These are phyloP conservation scores for Pseudodiploospora longispora DNA, from an alignment of 2,329 filamentous ascomycete species.

Conservation along the genomic window DNA sequence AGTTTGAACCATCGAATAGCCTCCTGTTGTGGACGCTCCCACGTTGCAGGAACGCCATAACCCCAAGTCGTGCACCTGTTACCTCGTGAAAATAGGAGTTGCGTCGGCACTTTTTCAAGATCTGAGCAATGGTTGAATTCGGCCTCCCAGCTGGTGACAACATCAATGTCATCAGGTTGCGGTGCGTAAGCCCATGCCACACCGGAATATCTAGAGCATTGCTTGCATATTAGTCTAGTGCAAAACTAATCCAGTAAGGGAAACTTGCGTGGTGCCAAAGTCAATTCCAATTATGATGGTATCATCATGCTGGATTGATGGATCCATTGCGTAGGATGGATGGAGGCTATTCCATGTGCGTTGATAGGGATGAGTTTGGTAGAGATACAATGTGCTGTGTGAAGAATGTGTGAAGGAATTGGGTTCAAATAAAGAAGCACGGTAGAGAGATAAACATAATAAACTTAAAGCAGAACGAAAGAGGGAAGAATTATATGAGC, in stretches of 20 bases:
- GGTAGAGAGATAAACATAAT: too few relatives aligned
- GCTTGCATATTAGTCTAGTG: neutral
- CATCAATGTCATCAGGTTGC: slow-evolving; percentile 14
- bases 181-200: slow-evolving; percentile 26
- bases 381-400: too few relatives aligned
- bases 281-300: slow-evolving; percentile 31
- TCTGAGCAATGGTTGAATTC: slow-evolving; percentile 15
- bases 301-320: slow-evolving; percentile 2
- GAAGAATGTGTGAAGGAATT: too few relatives aligned
- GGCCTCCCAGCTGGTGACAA: slow-evolving; percentile 21
- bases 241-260: too few relatives aligned
- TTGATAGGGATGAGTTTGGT: too few relatives aligned
- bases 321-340: neutral
- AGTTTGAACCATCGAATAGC: slow-evolving; percentile 32
- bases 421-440: too few relatives aligned
- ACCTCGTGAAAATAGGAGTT: slow-evolving; percentile 11
- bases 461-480: too few relatives aligned
- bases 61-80: slow-evolving; percentile 16
- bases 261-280: slow-evolving; percentile 34
- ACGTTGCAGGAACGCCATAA: slow-evolving; percentile 14
- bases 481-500: too few relatives aligned
- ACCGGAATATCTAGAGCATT: slow-evolving; percentile 23
- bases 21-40: slow-evolving; percentile 3
- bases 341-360: neutral
- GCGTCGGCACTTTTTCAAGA: slow-evolving; percentile 20